phyloP scores from a whole-genome alignment of 2,329 filamentous ascomycete genomes.

The Phyllosticta citribraziliensis region DNA sequence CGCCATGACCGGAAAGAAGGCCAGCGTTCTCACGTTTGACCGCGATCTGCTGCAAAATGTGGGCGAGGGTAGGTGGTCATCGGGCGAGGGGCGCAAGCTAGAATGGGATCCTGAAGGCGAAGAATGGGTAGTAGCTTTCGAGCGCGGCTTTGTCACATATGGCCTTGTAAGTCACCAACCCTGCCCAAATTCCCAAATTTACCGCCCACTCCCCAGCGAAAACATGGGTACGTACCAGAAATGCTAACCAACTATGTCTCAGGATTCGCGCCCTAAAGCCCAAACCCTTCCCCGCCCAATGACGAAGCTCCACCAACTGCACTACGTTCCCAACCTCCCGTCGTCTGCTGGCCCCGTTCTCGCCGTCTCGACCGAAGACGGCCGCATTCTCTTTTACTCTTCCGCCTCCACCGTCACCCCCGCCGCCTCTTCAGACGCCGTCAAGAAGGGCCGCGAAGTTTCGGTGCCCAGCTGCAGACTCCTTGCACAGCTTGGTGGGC shows the following conservation, averaged over 20 bases:
- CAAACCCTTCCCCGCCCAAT: slow-evolving; percentile 56
- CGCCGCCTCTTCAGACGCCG: slow-evolving; percentile 20
- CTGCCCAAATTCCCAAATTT: not conserved
- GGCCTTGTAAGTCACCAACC: slow-evolving; percentile 50
- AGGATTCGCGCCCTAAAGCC: slow-evolving; percentile 70
- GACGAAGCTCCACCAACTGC: slow-evolving; percentile 76
- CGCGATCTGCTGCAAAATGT: slow-evolving; percentile 61
- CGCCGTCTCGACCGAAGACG: slow-evolving; percentile 81
- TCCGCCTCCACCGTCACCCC: slow-evolving; percentile 43
- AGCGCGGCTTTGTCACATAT: slow-evolving; percentile 74
- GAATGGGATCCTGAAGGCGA: slow-evolving; percentile 69
- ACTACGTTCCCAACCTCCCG: slow-evolving; percentile 48
- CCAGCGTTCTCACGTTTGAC: slow-evolving; percentile 80
- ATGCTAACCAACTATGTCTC: not conserved
- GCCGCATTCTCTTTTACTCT: slow-evolving; percentile 73
- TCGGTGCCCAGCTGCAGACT: slow-evolving; percentile 50
- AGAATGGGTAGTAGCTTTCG: slow-evolving; percentile 83
- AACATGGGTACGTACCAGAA: not conserved
- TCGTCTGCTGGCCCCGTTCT: slow-evolving; percentile 47
- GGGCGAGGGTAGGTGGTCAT: slow-evolving; percentile 65
- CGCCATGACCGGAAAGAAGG: slow-evolving; percentile 90
- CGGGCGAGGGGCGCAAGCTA: slow-evolving; percentile 74
- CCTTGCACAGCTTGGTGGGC: slow-evolving; percentile 70
- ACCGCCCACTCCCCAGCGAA: not conserved
- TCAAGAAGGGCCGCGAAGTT: slow-evolving; percentile 37